phyloP scores from a whole-genome alignment of 176 grass and related monocot species.

The Oryza rufipogon region DNA sequence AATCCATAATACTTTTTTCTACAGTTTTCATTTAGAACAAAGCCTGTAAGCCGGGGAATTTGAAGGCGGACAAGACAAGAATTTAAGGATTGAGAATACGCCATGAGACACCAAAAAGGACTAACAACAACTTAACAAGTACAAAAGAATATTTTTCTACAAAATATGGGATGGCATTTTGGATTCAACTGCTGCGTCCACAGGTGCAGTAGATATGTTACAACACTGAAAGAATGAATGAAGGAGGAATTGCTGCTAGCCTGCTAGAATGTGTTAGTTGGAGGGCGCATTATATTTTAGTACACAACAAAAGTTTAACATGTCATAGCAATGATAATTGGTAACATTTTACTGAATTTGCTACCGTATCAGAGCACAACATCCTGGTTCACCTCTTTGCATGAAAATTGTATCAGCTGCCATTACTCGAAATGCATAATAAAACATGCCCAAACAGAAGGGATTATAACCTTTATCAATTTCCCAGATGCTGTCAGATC shows the following conservation, averaged over 20 bases:
- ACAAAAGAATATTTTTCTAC: neutral
- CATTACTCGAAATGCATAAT: slow-evolving; percentile 20
- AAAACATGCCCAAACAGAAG: slow-evolving; percentile 7
- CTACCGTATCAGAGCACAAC: neutral
- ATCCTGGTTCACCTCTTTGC: slow-evolving; percentile 16
- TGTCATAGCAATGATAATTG: neutral
- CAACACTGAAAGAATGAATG: slow-evolving; percentile 3
- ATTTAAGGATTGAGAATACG: neutral
- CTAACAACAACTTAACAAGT: neutral
- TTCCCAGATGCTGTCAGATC: slow-evolving; percentile 63
- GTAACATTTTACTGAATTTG: neutral
- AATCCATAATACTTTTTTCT: neutral
- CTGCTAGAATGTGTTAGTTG: neutral
- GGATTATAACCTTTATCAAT: slow-evolving; percentile 70
- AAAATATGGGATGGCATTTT: neutral
- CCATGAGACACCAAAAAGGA: slow-evolving; percentile 4
- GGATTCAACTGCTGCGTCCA: neutral
- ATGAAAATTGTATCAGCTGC: neutral
- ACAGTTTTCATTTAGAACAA: neutral
- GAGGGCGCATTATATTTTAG: slow-evolving; percentile 1
- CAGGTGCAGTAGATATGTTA: neutral
- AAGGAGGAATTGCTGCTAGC: slow-evolving; percentile 4
- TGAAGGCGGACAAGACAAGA: neutral
- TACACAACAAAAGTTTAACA: neutral
- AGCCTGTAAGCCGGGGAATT: neutral